phyloP scores from a whole-genome alignment of 768 basidiomycete genomes.

The Naganishia randhawae region DNA sequence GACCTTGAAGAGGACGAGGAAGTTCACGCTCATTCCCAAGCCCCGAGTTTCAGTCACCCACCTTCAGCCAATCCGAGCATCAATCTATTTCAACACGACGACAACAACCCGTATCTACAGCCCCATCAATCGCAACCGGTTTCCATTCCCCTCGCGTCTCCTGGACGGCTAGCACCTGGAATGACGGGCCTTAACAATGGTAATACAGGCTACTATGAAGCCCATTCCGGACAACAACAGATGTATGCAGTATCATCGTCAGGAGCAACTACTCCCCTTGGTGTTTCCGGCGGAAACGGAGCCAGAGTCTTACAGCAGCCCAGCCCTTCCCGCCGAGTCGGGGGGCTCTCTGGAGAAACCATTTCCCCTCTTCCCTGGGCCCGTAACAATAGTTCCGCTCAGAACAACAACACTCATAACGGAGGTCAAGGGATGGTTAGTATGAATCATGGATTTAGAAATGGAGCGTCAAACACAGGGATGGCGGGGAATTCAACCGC shows the following conservation, averaged over 20 bases:
- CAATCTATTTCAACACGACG: slow-evolving; percentile 11
- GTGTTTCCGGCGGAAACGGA: not conserved
- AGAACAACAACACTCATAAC: not conserved
- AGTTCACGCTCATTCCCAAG: not conserved
- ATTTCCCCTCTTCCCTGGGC: slow-evolving; percentile 9
- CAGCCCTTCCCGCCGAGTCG: not conserved
- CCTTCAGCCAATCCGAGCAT: slow-evolving; percentile 13
- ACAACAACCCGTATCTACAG: not conserved
- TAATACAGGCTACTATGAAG: not conserved
- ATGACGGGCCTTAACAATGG: not conserved
- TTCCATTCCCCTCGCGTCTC: not conserved
- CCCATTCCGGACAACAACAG: not conserved
- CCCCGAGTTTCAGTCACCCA: too few species aligned
- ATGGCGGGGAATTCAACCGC: not conserved
- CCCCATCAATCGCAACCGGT: slow-evolving; percentile 2
- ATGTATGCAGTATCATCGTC: not conserved
- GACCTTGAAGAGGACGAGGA: slow-evolving; percentile 11
- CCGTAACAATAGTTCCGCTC: not conserved
- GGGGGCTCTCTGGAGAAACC: not conserved
- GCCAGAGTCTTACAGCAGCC: slow-evolving; percentile 6
- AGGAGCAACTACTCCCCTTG: not conserved
- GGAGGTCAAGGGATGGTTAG: not conserved
- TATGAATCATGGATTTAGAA: not conserved
- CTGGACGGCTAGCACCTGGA: slow-evolving; percentile 10
- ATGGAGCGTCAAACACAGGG: not conserved